These are phyloP conservation scores for Colletotrichum plurivorum DNA, from an alignment of 2,329 filamentous ascomycete genomes.

Conservation along the genomic window DNA sequence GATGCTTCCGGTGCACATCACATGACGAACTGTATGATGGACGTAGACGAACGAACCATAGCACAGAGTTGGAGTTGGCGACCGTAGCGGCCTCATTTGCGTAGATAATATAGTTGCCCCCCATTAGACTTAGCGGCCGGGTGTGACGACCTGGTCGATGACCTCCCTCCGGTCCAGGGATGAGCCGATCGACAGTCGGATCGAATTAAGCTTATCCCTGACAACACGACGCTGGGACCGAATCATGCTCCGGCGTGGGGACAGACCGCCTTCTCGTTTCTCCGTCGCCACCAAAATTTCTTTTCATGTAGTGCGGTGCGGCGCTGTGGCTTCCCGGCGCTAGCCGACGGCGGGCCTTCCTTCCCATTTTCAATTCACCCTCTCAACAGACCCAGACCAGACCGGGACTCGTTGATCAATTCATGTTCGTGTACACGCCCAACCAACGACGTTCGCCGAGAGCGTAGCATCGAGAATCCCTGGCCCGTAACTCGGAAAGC, in stretches of 20 bases:
- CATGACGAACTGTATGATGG: constrained; percentile 33
- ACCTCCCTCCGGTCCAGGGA: background rate
- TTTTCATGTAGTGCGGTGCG: background rate
- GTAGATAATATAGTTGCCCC: constrained; percentile 28
- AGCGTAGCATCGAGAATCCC: constrained; percentile 25
- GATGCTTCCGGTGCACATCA: constrained; percentile 10
- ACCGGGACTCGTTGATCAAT: background rate
- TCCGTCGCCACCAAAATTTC: constrained; percentile 35
- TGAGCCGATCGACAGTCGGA: constrained; percentile 10
- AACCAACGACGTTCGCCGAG: constrained; percentile 13
- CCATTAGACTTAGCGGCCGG: background rate
- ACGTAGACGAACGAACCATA: constrained; percentile 20
- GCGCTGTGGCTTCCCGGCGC: constrained; percentile 23
- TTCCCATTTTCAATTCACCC: constrained; percentile 6
- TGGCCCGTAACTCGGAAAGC: background rate
- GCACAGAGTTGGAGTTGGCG: constrained; percentile 20
- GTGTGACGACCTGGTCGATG: background rate
- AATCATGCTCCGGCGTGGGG: constrained; percentile 25
- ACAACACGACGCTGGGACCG: constrained; percentile 11
- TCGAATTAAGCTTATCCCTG: constrained; percentile 37
- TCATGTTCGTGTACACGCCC: constrained; percentile 25
- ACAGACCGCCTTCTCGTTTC: constrained; percentile 36
- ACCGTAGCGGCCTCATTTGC: constrained; percentile 22
- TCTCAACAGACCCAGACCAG: background rate
- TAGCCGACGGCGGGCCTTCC: constrained; percentile 30